Base-by-base conservation (phyloP, 768 basidiomycete genomes). In the Tremella fuciformis region DNA sequence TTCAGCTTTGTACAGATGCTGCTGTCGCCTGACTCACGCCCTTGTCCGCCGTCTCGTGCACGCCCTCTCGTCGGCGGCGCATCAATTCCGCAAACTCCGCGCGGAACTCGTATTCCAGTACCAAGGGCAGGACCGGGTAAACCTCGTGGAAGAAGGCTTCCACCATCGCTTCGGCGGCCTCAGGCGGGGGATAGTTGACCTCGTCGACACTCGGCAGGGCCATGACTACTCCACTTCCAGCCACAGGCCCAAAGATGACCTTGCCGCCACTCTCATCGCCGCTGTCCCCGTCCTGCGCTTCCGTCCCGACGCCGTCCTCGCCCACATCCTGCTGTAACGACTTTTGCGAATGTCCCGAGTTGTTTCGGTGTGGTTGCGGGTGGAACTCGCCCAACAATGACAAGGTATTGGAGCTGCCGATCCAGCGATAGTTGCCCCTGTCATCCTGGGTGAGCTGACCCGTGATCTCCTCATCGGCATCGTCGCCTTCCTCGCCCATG, bases 81-180 rank as follows among this genome's bases (percentile, higher is more conserved):
- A 93, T 93, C 41, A 92, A 74, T 51, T 80, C 80, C 54, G 80
- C 81, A 76, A 89, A 93, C 64, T 83, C 82, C 40, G 78, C 79
- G 77, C 91, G 78, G 77, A 94, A 94, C 16, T 85, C 84, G 3
- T 87, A 87, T 70, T 91, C 91, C 76, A 93, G 86, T 60, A 94
- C 80, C 53, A 93, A 81, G 26, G 91, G 91, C 81, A 92, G 84
- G 63, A 89, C 80, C 74, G 89, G 94, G 77, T 94, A 90, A 66
- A 91, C 84, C 55, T 87, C 84, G 57, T 85, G 76, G 76, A 94
- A 94, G 78, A 92, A 94, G 11, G 89, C 87, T 53, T 88, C 84
- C 64, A 93, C 84, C 91, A 74, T 67, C 38, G 65, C 60, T 25
- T 19, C 53, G 16, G 62, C 69, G 7, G 53, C 49, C 22, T 59